Evolutionary conservation across 2,329 filamentous ascomycete species (phyloP).

Genomic region (Botrytis aclada): DNA sequence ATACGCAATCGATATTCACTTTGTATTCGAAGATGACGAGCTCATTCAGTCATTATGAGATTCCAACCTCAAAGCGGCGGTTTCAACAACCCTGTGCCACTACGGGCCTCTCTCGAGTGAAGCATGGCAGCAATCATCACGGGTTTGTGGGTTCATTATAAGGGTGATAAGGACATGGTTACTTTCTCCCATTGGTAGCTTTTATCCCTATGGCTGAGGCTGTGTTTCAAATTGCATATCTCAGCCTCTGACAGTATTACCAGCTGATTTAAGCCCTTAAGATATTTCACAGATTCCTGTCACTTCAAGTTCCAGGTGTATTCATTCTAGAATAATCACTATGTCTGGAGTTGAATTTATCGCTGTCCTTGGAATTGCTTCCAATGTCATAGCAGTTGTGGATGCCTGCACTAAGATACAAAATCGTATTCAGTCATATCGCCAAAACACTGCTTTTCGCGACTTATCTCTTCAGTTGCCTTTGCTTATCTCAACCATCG

Average conservation of each 20-base stretch:
- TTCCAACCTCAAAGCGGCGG: neutral
- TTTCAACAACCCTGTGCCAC: neutral
- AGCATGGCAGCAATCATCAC: neutral
- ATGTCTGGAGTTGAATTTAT: conserved; percentile 15
- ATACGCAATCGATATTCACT: neutral
- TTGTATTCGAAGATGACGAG: neutral
- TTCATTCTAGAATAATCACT: neutral
- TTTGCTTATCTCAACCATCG: conserved; percentile 11
- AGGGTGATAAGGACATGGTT: neutral
- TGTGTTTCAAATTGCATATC: conserved; percentile 1
- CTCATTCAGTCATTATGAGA: neutral
- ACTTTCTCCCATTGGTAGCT: neutral
- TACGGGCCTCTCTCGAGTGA: neutral
- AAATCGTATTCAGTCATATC: conserved; percentile 10
- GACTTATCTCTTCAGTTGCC: conserved; percentile 3
- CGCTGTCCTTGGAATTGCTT: conserved; percentile 4
- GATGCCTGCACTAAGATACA: conserved; percentile 12
- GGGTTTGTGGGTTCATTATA: neutral
- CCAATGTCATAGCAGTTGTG: conserved; percentile 16
- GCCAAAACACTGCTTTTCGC: conserved; percentile 4
- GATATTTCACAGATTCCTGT: neutral
- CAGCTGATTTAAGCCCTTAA: neutral
- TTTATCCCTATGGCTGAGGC: neutral
- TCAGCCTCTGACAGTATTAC: neutral
- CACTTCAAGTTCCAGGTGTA: neutral